These are phyloP conservation scores for Botryotinia calthae DNA, from an alignment of 2,329 filamentous ascomycete genomes.

Conservation along the genomic window DNA sequence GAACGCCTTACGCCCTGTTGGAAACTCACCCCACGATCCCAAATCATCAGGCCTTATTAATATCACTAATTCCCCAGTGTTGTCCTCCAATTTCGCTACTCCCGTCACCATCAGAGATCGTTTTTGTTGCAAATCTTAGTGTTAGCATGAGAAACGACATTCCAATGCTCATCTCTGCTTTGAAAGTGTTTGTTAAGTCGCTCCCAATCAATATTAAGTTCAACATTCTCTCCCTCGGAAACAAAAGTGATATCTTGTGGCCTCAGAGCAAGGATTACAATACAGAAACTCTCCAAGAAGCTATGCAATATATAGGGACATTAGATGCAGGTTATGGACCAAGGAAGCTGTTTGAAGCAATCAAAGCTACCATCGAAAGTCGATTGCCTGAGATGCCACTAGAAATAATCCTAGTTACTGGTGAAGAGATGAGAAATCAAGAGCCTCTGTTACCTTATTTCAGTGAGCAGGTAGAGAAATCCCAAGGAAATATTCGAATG, in stretches of 20 bases:
- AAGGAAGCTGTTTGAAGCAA: constrained; percentile 44
- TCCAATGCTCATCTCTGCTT: constrained; percentile 53
- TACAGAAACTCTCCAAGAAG: constrained; percentile 45
- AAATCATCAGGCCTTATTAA: constrained; percentile 65
- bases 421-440: too few species aligned
- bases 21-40: constrained; percentile 62
- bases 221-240: constrained; percentile 69
- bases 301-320: constrained; percentile 28
- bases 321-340: too few species aligned
- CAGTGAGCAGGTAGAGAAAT: constrained; percentile 42
- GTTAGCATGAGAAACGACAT: constrained; percentile 62
- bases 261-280: constrained; percentile 47
- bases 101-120: constrained; percentile 56
- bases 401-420: constrained; percentile 54
- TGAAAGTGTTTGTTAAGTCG: constrained; percentile 56
- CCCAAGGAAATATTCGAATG: constrained; percentile 47
- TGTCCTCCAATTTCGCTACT: constrained; percentile 59
- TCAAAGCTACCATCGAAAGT: constrained; percentile 45
- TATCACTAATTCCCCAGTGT: constrained; percentile 70
- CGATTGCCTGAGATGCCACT: constrained; percentile 48
- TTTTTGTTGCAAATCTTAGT: constrained; percentile 73
- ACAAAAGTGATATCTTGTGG: constrained; percentile 47
- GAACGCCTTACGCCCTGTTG: constrained; percentile 59
- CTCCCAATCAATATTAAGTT: constrained; percentile 61
- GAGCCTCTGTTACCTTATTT: constrained; percentile 39